phyloP scores from a whole-genome alignment of 2,329 filamentous ascomycete genomes.

The Ceratocystis smalleyi region DNA sequence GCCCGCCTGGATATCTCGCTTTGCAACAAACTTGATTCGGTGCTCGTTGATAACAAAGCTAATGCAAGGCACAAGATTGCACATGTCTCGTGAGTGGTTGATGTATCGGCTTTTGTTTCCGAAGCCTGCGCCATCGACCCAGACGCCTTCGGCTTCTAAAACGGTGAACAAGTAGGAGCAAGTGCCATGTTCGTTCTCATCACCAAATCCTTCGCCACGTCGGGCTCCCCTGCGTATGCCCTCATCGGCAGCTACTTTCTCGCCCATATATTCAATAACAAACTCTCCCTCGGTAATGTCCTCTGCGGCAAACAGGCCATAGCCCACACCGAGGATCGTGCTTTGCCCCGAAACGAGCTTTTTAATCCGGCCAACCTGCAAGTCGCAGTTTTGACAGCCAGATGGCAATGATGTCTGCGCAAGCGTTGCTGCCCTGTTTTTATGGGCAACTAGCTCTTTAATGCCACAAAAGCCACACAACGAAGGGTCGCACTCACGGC shows the following conservation, averaged over 20 bases:
- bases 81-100: slow-evolving; percentile 52
- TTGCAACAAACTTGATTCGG: slow-evolving; percentile 59
- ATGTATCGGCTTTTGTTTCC: slow-evolving; percentile 74
- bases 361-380: slow-evolving; percentile 54
- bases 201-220: slow-evolving; percentile 40
- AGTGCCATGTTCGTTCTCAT: slow-evolving; percentile 40
- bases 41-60: slow-evolving; percentile 60
- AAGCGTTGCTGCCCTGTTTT: slow-evolving; percentile 1
- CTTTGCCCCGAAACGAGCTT: slow-evolving; percentile 54
- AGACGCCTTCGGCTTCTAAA: slow-evolving; percentile 43
- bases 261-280: slow-evolving; percentile 66
- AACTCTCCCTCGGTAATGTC: slow-evolving; percentile 54
- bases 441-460: slow-evolving; percentile 6
- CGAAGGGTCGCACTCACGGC: slow-evolving; percentile 67
- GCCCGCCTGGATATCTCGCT: slow-evolving; percentile 49
- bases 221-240: slow-evolving; percentile 50
- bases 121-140: slow-evolving; percentile 60
- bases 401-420: slow-evolving; percentile 35
- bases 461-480: slow-evolving; percentile 57
- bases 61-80: slow-evolving; percentile 49
- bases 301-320: slow-evolving; percentile 59
- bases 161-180: slow-evolving; percentile 51
- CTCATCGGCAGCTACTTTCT: slow-evolving; percentile 56
- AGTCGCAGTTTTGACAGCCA: slow-evolving; percentile 55
- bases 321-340: slow-evolving; percentile 51